These are phyloP conservation scores for Trametes gibbosa DNA, from an alignment of 768 basidiomycete species.

Conservation along the genomic window DNA sequence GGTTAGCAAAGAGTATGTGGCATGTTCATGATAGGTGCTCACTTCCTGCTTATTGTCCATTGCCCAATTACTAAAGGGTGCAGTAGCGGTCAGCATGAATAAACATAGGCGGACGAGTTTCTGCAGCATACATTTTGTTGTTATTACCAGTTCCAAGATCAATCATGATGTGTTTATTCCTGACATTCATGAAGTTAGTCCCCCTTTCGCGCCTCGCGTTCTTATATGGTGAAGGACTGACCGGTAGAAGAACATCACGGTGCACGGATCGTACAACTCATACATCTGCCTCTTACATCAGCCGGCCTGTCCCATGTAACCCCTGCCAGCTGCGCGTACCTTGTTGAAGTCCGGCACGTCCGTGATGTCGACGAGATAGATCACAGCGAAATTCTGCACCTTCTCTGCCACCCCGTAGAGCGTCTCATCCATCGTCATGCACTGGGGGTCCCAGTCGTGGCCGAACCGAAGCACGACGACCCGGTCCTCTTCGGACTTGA, in stretches of 20 bases:
- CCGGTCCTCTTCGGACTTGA: conserved; percentile 96
- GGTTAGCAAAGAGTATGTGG: background rate
- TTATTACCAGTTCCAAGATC: conserved; percentile 99
- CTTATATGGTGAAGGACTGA: conserved; percentile 28
- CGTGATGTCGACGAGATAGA: conserved; percentile 93
- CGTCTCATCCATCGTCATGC: conserved; percentile 99
- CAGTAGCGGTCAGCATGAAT: background rate
- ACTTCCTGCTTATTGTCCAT: conserved; percentile 99
- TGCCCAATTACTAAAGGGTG: conserved; percentile 81
- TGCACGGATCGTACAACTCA: conserved; percentile 95
- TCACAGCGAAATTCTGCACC: conserved; percentile 98
- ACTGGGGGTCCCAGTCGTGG: conserved; percentile 89
- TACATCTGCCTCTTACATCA: conserved; percentile 65
- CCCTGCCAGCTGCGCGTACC: conserved; percentile 41
- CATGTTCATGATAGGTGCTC: conserved; percentile 18
- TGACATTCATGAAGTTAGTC: conserved; percentile 32
- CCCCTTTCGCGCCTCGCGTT: too few relatives aligned
- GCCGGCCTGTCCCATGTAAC: background rate
- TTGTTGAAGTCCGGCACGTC: conserved; percentile 99
- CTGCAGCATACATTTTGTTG: conserved; percentile 85
- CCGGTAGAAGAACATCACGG: conserved; percentile 99
- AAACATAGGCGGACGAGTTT: background rate
- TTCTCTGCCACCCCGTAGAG: conserved; percentile 90
- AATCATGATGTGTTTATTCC: conserved; percentile 99
- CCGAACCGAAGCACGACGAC: conserved; percentile 94